A percentile compares a stretch with the other conserved stretches of the same genome.
These are phyloP conservation scores for Cytidiella melzeri DNA, from an alignment of 768 basidiomycete species.

Conservation along the genomic window DNA sequence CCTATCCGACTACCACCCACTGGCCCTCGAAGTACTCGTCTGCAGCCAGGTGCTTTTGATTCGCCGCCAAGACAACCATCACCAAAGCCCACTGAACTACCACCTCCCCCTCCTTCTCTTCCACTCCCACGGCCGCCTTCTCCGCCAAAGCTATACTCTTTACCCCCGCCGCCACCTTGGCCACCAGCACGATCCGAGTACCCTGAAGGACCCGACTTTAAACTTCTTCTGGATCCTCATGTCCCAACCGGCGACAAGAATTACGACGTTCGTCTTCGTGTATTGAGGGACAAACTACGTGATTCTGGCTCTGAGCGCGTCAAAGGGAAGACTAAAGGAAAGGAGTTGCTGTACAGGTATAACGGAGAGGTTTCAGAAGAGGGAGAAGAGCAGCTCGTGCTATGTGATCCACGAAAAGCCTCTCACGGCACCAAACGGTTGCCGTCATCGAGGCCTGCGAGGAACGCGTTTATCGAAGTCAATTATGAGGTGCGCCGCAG, in stretches of 20 bases:
- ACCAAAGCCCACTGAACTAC: slow-evolving; percentile 14
- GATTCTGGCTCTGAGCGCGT: slow-evolving; percentile 34
- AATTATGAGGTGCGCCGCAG: slow-evolving; percentile 49
- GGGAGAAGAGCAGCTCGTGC: slow-evolving; percentile 34
- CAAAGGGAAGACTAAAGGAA: slow-evolving; percentile 59
- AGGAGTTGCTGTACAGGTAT: slow-evolving; percentile 47
- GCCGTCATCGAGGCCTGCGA: slow-evolving; percentile 22
- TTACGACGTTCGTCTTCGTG: slow-evolving; percentile 32
- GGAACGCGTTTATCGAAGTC: slow-evolving; percentile 37
- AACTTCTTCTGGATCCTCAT: slow-evolving; percentile 56
- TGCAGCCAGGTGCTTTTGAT: slow-evolving; percentile 3
- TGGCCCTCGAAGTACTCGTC: neutral
- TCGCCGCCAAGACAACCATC: slow-evolving; percentile 15
- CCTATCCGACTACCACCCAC: slow-evolving; percentile 10
- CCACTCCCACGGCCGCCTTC: slow-evolving; percentile 25
- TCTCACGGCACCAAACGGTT: slow-evolving; percentile 25
- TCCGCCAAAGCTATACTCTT: slow-evolving; percentile 32
- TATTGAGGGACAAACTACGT: slow-evolving; percentile 37
- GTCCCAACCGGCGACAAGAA: slow-evolving; percentile 36
- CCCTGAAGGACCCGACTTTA: slow-evolving; percentile 45
- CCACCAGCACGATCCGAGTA: slow-evolving; percentile 46
- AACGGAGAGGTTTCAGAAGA: slow-evolving; percentile 49
- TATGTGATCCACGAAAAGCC: slow-evolving; percentile 54
- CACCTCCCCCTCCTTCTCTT: slow-evolving; percentile 19
- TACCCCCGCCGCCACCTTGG: slow-evolving; percentile 46